Evolutionary conservation across 345 rosid species (phyloP), one percentile per base, ranked within the genome.

Genomic region (Ricinus communis): DNA sequence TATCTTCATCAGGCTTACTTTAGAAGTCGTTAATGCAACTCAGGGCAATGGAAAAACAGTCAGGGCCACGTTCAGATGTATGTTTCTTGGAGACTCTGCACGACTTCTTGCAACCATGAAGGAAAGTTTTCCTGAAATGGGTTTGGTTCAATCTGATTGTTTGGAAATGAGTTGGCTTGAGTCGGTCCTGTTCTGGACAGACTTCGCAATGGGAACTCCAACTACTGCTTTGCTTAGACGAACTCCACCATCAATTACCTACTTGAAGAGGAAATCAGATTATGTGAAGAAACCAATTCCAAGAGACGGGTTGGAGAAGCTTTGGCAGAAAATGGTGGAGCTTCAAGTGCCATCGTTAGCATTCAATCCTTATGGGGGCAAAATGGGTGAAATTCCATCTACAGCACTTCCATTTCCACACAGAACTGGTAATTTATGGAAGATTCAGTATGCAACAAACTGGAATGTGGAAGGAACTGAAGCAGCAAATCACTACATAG

Each of bases 311-410:
- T 27, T 74, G 8, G 38, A 67, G 18, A 52, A 67, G 4, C 18
- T 68, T 40, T 59, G 67, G 77, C 22, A 60, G 18, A 61, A 68
- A 0, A 38, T n/a, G 40, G 25, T 38, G 5, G 22, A 66, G 11
- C 10, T 74, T 33, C 24, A 60, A n/a, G 52, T 10, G 2, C 56
- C 69, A 27, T 6, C 33, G 28, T 4, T 65, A 7, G 11, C 52
- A 18, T 74, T 74, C 36, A 68, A 24, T 5, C 67, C 77, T 28
- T 74, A 60, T 31, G 77, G 77, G 1, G 77, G 77, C 3, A 67
- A 54, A 52, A 68, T 74, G 77, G 65, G 28, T 9, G 30, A 60
- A 40, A 61, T 68, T 51, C 40, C 72, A 14, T 59, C 57, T 11
- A 51, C 72, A 10, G 70, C 31, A 27, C 67, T 33, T 43, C 77